phyloP scores from a whole-genome alignment of 78 protist genomes.

The Speleostelium caveatum region DNA sequence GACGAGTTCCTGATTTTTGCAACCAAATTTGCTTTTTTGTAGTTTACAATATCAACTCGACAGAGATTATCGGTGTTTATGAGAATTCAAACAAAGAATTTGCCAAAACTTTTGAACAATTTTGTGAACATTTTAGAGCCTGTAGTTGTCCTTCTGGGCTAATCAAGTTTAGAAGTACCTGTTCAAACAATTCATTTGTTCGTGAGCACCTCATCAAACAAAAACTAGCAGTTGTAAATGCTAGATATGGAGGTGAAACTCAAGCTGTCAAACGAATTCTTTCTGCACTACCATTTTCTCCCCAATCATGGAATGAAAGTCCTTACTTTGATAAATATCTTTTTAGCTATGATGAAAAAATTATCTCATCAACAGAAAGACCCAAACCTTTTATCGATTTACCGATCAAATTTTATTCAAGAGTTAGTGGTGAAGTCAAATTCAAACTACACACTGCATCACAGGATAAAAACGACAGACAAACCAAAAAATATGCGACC shows the following conservation, averaged over 20 bases:
- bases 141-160: conserved; percentile 65
- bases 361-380: conserved; percentile 64
- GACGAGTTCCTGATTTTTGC: conserved; percentile 63
- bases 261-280: conserved; percentile 70
- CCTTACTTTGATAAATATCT: conserved; percentile 75
- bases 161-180: conserved; percentile 52
- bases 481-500: conserved; percentile 62
- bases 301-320: conserved; percentile 72
- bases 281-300: conserved; percentile 65
- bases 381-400: conserved; percentile 65
- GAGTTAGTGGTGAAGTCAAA: conserved; percentile 62
- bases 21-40: conserved; percentile 70
- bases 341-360: conserved; percentile 68
- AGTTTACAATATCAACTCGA: conserved; percentile 56
- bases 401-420: conserved; percentile 62
- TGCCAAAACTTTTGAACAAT: conserved; percentile 73
- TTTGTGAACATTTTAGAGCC: conserved; percentile 76
- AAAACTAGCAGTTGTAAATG: conserved; percentile 70
- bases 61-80: conserved; percentile 71
- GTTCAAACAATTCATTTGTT: conserved; percentile 69
- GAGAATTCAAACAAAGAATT: conserved; percentile 71
- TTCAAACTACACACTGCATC: conserved; percentile 41
- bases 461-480: conserved; percentile 46
- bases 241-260: conserved; percentile 74
- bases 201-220: conserved; percentile 75